Evolutionary conservation across 192 early-diverging fungal genomes (phyloP).

Genomic region (Thamnidium elegans): DNA sequence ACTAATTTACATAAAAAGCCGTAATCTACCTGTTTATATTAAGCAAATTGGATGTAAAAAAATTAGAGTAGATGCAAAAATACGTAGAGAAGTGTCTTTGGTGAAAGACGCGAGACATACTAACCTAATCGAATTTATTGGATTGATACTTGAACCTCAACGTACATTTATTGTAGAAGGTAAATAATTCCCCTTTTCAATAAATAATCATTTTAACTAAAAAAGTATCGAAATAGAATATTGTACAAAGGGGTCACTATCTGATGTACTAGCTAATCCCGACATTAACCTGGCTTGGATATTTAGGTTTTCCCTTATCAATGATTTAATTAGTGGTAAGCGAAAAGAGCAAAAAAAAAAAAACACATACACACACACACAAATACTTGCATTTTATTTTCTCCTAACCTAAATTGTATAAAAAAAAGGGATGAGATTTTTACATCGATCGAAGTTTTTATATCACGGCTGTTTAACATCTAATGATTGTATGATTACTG

Average conservation of each 20-base stretch:
- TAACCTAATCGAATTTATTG: constrained; percentile 43
- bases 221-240: constrained; percentile 25
- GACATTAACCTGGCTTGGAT: constrained; percentile 46
- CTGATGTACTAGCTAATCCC: constrained; percentile 36
- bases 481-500: constrained; percentile 39
- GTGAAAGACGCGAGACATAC: constrained; percentile 36
- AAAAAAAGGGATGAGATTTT: constrained; percentile 39
- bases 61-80: constrained; percentile 3
- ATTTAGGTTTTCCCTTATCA: constrained; percentile 45
- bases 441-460: constrained; percentile 44
- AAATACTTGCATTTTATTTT: not conserved
- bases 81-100: constrained; percentile 16
- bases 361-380: too few relatives aligned
- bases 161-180: constrained; percentile 43
- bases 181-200: constrained; percentile 6
- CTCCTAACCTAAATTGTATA: not conserved
- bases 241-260: constrained; percentile 41
- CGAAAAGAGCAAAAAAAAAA: not conserved
- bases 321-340: constrained; percentile 36
- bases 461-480: constrained; percentile 43
- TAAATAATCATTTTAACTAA: not conserved
- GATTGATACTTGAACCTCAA: constrained; percentile 32
- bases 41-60: constrained; percentile 26
- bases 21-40: constrained; percentile 25
- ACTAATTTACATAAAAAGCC: constrained; percentile 2